Evolutionary conservation across 495 filamentous ascomycete genomes (phyloP).

Genomic region (Articulospora tetracladia): DNA sequence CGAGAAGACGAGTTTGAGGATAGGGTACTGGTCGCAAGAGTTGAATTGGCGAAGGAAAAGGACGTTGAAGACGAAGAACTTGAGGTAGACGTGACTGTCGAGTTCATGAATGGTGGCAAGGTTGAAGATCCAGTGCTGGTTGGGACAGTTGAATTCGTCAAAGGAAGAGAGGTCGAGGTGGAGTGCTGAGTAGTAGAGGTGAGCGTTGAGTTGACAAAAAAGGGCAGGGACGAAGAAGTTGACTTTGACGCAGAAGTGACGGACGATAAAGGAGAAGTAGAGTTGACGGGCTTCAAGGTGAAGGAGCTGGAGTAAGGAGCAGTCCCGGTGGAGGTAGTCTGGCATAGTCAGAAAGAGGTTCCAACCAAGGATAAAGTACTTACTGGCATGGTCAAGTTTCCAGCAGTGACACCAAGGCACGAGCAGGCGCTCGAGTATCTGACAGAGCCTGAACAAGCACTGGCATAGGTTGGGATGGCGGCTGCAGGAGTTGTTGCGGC

Average conservation of each 20-base stretch:
- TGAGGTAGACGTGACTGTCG: background rate
- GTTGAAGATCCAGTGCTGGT: too few relatives aligned
- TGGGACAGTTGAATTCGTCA: too few relatives aligned
- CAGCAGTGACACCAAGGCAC: constrained; percentile 7
- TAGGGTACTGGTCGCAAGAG: background rate
- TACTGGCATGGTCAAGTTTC: background rate
- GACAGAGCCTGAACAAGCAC: constrained; percentile 6
- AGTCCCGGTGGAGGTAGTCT: background rate
- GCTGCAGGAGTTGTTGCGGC: background rate
- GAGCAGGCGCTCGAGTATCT: constrained; percentile 17
- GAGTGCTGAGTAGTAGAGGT: too few relatives aligned
- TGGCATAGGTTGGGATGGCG: constrained; percentile 16
- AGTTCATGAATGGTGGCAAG: background rate
- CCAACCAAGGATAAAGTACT: background rate
- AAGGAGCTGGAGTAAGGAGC: background rate
- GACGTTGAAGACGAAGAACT: too few relatives aligned
- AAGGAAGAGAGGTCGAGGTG: too few relatives aligned
- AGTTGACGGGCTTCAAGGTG: background rate
- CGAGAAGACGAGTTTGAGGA: background rate
- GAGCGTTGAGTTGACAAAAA: background rate
- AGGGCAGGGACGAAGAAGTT: background rate
- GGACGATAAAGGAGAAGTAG: background rate
- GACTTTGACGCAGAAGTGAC: background rate
- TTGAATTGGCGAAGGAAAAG: background rate
- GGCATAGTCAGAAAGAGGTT: background rate